These are phyloP conservation scores for Ophiostoma ips DNA, from an alignment of 2,329 filamentous ascomycete genomes.

Conservation along the genomic window DNA sequence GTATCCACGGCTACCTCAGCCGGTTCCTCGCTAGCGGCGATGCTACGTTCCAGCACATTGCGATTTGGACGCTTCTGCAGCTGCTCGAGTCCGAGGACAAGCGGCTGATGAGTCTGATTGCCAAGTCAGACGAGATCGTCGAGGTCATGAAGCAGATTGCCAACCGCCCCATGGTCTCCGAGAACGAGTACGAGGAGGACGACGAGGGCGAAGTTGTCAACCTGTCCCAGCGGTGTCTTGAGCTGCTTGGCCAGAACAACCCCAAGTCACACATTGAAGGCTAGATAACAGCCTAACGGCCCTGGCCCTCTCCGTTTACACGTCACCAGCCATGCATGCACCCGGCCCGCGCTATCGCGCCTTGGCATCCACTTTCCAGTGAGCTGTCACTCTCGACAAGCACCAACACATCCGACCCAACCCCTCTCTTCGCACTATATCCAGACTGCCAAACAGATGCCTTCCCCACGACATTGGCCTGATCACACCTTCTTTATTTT, in stretches of 20 bases:
- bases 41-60: slow-evolving; percentile 96
- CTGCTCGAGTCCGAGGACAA: slow-evolving; percentile 91
- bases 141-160: slow-evolving; percentile 85
- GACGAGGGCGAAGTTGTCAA: slow-evolving; percentile 88
- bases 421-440: background rate
- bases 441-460: slow-evolving; percentile 1
- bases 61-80: slow-evolving; percentile 94
- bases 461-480: slow-evolving; percentile 1
- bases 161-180: slow-evolving; percentile 75
- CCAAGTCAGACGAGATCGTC: slow-evolving; percentile 80
- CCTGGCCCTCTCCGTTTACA: too few relatives aligned
- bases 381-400: background rate
- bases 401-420: background rate
- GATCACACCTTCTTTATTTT: slow-evolving; percentile 9
- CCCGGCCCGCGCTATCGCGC: too few relatives aligned
- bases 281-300: too few relatives aligned
- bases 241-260: slow-evolving; percentile 63
- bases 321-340: too few relatives aligned
- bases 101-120: slow-evolving; percentile 74
- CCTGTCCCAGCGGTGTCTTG: slow-evolving; percentile 77
- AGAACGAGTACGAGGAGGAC: slow-evolving; percentile 76
- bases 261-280: slow-evolving; percentile 75
- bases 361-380: background rate
- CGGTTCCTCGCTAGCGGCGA: slow-evolving; percentile 90
- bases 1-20: slow-evolving; percentile 88